Conservation (phyloP, 2,329 filamentous ascomycete species). For the Calonectria ilicicola region DNA sequence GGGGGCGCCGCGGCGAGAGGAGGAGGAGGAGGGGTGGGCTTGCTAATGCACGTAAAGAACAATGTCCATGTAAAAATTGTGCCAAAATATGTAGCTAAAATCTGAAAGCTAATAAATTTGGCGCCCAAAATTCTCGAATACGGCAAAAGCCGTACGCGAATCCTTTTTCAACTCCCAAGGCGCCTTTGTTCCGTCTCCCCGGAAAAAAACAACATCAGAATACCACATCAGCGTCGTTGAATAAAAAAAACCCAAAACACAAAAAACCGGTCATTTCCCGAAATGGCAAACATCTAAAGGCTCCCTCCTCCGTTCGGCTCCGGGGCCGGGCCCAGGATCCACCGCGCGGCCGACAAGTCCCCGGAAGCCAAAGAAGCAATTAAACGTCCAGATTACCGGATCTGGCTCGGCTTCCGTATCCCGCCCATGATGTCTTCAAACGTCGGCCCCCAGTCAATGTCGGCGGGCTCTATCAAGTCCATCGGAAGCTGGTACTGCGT, state of each 20-base stretch:
- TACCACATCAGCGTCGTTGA: background rate
- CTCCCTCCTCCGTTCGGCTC: background rate
- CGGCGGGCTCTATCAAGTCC: constrained; percentile 26
- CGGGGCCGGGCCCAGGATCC: background rate
- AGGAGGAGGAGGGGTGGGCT: background rate
- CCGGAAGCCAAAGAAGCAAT: background rate
- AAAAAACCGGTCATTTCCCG: background rate
- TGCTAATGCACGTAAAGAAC: background rate
- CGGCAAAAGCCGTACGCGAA: background rate
- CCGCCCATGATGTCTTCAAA: constrained; percentile 4
- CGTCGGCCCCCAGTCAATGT: constrained; percentile 26
- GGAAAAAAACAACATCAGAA: background rate
- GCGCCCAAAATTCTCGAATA: background rate
- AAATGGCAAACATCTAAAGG: background rate
- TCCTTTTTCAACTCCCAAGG: background rate
- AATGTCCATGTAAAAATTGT: background rate
- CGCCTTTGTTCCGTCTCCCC: background rate
- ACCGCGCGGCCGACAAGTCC: background rate
- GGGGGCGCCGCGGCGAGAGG: background rate
- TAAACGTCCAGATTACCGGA: background rate
- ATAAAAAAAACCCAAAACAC: background rate
- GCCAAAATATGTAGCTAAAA: background rate
- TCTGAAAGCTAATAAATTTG: background rate
- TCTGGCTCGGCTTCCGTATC: background rate
- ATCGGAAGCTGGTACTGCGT: constrained; percentile 28